phyloP scores from a whole-genome alignment of 176 grass and related monocot genomes.

The Cocos nucifera region DNA sequence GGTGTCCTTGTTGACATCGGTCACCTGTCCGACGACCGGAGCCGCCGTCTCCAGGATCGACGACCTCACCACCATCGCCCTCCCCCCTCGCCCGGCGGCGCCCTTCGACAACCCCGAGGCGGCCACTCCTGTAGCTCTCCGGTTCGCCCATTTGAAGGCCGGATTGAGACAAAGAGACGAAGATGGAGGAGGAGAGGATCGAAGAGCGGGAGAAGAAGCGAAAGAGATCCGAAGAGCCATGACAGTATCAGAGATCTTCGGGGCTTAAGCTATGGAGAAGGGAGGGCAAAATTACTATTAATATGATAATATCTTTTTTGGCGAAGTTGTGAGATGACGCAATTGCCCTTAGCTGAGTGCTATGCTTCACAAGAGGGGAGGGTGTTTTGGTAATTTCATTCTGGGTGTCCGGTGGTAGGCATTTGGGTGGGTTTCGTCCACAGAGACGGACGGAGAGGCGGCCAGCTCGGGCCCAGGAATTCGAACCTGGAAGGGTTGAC shows the following conservation, averaged over 20 bases:
- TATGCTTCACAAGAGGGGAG: no score
- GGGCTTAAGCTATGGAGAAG: no score
- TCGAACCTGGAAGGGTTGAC: no score
- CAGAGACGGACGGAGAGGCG: no score
- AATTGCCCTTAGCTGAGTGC: no score
- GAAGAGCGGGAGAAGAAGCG: constrained; percentile 28
- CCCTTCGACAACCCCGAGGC: constrained; percentile 1
- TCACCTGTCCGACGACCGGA: constrained; percentile 56
- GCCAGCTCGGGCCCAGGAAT: no score
- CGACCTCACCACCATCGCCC: constrained; percentile 26
- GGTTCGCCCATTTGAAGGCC: constrained; percentile 13
- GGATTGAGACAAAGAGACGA: neutral
- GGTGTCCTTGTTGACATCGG: constrained; percentile 81
- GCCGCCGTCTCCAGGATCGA: constrained; percentile 49
- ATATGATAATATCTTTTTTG: no score
- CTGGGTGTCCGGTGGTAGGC: no score
- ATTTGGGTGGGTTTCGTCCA: no score
- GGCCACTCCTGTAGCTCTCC: constrained; percentile 4
- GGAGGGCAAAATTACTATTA: no score
- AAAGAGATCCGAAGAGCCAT: constrained; percentile 75
- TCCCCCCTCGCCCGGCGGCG: neutral
- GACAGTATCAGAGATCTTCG: neutral
- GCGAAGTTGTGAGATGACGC: no score
- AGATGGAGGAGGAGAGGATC: constrained; percentile 6
- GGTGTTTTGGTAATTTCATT: no score